A percentile compares a stretch with the other conserved stretches of the same genome.
These are phyloP conservation scores for Backusella tuberculispora DNA, from an alignment of 192 early-diverging fungal species.

Conservation along the genomic window DNA sequence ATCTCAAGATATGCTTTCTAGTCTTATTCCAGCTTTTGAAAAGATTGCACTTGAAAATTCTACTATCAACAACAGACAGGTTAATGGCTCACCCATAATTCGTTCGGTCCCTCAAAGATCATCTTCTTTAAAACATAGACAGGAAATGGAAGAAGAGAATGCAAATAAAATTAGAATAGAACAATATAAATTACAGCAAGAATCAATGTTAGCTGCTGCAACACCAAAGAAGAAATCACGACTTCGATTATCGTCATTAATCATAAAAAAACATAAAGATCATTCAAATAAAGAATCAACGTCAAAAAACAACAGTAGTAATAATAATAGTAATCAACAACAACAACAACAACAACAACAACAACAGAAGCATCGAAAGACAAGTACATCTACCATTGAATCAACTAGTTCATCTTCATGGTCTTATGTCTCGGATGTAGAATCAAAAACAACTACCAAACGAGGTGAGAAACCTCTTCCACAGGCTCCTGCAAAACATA, in stretches of 20 bases:
- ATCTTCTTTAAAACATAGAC: slow-evolving; percentile 28
- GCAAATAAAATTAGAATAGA: neutral
- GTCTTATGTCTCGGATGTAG: slow-evolving; percentile 17
- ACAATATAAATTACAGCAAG: neutral
- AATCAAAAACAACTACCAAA: neutral
- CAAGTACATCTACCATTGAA: slow-evolving; percentile 20
- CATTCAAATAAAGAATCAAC: neutral
- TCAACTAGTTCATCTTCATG: slow-evolving; percentile 11
- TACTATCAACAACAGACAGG: neutral
- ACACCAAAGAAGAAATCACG: slow-evolving; percentile 4
- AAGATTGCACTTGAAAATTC: slow-evolving; percentile 13
- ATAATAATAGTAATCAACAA: neutral
- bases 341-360: neutral
- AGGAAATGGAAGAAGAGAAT: slow-evolving; percentile 4
- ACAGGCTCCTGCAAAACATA: neutral
- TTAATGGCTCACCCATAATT: neutral
- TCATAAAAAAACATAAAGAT: slow-evolving; percentile 10
- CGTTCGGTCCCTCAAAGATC: slow-evolving; percentile 20
- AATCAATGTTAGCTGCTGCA: neutral
- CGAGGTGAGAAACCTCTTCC: slow-evolving; percentile 11
- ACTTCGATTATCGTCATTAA: slow-evolving; percentile 15
- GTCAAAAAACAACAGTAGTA: neutral
- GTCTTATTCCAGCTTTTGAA: slow-evolving; percentile 22
- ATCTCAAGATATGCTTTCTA: slow-evolving; percentile 17
- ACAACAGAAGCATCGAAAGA: slow-evolving; percentile 1